Percentiles rank a stretch among this genome's conserved stretches.
Evolutionary conservation across 2,329 filamentous ascomycete genomes (phyloP).

Genomic region (Kalaharituber pfeilii): DNA sequence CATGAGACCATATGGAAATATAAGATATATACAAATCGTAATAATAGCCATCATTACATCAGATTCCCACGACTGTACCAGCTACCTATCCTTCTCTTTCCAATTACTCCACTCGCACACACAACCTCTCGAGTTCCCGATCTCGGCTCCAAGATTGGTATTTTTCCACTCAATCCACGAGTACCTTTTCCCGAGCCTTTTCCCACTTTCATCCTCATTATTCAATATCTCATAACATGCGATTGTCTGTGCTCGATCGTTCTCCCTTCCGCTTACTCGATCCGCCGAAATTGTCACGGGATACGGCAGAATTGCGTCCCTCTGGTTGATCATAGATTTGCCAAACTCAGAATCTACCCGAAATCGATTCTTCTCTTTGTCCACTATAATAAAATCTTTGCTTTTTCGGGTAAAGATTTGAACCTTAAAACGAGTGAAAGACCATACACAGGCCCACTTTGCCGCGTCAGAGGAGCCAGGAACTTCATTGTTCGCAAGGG

Average conservation of each 20-base stretch:
- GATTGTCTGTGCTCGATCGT: slow-evolving; percentile 35
- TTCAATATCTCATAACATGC: slow-evolving; percentile 19
- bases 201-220: not conserved
- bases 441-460: slow-evolving; percentile 38
- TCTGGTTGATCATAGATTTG: slow-evolving; percentile 22
- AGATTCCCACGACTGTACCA: too few species aligned
- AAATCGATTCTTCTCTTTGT: slow-evolving; percentile 24
- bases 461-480: slow-evolving; percentile 31
- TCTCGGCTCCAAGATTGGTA: not conserved
- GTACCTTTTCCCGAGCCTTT: not conserved
- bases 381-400: slow-evolving; percentile 21
- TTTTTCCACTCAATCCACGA: slow-evolving; percentile 15
- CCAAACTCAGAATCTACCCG: slow-evolving; percentile 30
- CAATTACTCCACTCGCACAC: slow-evolving; percentile 43
- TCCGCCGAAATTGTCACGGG: slow-evolving; percentile 43
- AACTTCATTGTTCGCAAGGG: slow-evolving; percentile 28
- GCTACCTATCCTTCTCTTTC: not conserved
- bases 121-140: slow-evolving; percentile 30
- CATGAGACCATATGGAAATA: too few species aligned
- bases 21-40: too few species aligned
- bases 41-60: too few species aligned
- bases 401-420: slow-evolving; percentile 43
- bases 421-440: slow-evolving; percentile 43
- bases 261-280: slow-evolving; percentile 36
- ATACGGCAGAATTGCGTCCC: slow-evolving; percentile 41